Evolutionary conservation across 345 rosid species (phyloP), one percentile per base, ranked within the genome.

Genomic region (Hibiscus syriacus): DNA sequence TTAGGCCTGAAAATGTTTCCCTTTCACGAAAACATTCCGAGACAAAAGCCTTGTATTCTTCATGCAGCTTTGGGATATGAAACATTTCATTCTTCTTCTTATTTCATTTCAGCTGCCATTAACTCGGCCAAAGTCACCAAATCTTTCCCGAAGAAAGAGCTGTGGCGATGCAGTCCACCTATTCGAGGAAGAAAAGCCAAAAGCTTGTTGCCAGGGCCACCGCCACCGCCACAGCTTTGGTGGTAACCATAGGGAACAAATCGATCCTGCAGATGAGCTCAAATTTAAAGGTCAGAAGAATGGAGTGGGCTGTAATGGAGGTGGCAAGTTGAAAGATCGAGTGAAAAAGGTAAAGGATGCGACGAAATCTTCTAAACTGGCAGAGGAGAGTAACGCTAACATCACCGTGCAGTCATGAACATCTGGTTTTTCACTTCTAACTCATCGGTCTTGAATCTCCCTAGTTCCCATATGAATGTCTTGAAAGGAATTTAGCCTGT

Each of bases 121-220:
- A n/a, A n/a, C n/a, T n/a, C n/a, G n/a, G n/a, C n/a, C n/a, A n/a
- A n/a, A n/a, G n/a, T n/a, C n/a, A n/a, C n/a, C n/a, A n/a, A n/a
- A n/a, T n/a, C n/a, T n/a, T 71, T 87, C 73, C 79, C 82, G 96
- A 29, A 86, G 97, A 80, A 94, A 79, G 90, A 94, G 99, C 84
- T 89, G 92, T 65, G 66, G 90, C 23, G 97, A 90, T 78, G 86
- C 82, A 14, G 58, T 78, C 67, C 73, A 49, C 57, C 27, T 84
- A 61, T 67, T 76, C 59, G 73, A 53, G 38, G 92, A 80, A 25
- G 88, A 76, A 60, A 86, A 78, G 60, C 87, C 77, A 73, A 84
- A 84, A 80, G 74, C 78, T 69, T 85, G 89, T 82, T 80, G 70
- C 56, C 79, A 83, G 22, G 66, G 71, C 59, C 81, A 82, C 56